Conservation (phyloP, 2,329 filamentous ascomycete species). For the Apiospora pterosperma region DNA sequence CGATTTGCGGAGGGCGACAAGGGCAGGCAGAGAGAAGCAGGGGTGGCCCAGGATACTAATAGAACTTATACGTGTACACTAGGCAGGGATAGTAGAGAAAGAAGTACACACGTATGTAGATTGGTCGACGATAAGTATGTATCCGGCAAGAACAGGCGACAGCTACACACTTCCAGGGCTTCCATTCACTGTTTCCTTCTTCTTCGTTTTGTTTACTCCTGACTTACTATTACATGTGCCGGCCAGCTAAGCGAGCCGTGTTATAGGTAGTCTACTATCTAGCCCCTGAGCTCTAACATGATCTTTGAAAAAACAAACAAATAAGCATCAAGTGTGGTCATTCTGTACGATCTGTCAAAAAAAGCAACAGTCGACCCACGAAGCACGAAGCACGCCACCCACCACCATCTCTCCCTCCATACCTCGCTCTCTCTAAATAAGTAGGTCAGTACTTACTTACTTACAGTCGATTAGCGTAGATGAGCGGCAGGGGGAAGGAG, state of each 20-base stretch:
- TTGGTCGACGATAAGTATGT: neutral
- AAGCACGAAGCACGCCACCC: neutral
- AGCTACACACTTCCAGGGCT: neutral
- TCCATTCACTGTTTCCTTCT: neutral
- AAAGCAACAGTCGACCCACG: neutral
- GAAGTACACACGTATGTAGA: too few species aligned
- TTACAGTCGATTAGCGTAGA: neutral
- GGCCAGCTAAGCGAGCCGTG: neutral
- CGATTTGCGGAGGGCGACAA: neutral
- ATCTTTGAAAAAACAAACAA: neutral
- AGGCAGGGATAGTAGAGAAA: neutral
- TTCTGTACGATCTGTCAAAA: neutral
- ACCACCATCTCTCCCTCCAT: neutral
- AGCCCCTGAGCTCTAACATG: neutral
- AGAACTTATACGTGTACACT: slow-evolving; percentile 2
- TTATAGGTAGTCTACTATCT: too few species aligned
- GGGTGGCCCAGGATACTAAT: neutral
- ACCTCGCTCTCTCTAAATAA: neutral
- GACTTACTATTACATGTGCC: neutral
- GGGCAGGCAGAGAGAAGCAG: neutral
- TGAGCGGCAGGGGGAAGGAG: neutral
- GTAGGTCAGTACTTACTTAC: neutral
- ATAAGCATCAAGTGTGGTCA: neutral
- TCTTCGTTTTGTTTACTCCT: slow-evolving; percentile 1
- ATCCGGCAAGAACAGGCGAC: neutral